Percentiles rank a stretch among this genome's conserved stretches.
Conservation (phyloP, 2,329 filamentous ascomycete species). For the Aspergillus sp. region DNA sequence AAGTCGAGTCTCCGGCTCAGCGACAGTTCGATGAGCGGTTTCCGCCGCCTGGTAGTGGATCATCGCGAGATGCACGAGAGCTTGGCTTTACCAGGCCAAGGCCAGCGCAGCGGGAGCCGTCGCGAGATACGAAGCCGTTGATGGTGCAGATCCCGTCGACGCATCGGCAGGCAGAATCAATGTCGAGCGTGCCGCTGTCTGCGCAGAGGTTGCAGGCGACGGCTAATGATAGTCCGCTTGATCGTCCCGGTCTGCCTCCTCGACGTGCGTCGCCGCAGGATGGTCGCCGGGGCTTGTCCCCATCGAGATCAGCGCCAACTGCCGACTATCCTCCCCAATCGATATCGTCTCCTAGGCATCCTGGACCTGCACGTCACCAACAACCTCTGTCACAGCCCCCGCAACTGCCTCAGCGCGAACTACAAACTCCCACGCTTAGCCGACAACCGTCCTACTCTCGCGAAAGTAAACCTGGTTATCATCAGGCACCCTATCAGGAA, state of each 20-base stretch:
- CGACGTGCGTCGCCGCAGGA: slow-evolving; percentile 21
- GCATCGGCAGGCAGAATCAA: slow-evolving; percentile 12
- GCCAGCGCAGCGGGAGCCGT: slow-evolving; percentile 13
- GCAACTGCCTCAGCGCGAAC: slow-evolving; percentile 5
- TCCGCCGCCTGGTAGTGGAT: slow-evolving; percentile 1
- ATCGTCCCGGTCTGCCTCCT: slow-evolving; percentile 44
- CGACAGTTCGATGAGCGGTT: slow-evolving; percentile 23
- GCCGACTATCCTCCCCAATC: neutral
- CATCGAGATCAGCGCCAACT: slow-evolving; percentile 11
- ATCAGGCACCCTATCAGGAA: neutral
- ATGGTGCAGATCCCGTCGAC: slow-evolving; percentile 25
- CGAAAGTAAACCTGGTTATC: slow-evolving; percentile 15
- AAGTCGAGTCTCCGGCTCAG: slow-evolving; percentile 19
- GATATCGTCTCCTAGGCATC: neutral
- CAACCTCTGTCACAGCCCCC: slow-evolving; percentile 4
- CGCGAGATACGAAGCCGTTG: slow-evolving; percentile 23
- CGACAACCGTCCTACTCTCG: slow-evolving; percentile 23
- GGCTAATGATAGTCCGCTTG: slow-evolving; percentile 26
- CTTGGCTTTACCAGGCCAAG: slow-evolving; percentile 16
- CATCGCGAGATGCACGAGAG: slow-evolving; percentile 21
- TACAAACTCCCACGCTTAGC: slow-evolving; percentile 14
- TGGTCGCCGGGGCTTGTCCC: slow-evolving; percentile 14
- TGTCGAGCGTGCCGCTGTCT: slow-evolving; percentile 32
- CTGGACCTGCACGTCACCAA: neutral
- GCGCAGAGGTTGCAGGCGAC: slow-evolving; percentile 26